A percentile compares a stretch with the other conserved stretches of the same genome.
Evolutionary conservation across 306 rosid species (phyloP).

Genomic region (Oemleria cerasiformis): DNA sequence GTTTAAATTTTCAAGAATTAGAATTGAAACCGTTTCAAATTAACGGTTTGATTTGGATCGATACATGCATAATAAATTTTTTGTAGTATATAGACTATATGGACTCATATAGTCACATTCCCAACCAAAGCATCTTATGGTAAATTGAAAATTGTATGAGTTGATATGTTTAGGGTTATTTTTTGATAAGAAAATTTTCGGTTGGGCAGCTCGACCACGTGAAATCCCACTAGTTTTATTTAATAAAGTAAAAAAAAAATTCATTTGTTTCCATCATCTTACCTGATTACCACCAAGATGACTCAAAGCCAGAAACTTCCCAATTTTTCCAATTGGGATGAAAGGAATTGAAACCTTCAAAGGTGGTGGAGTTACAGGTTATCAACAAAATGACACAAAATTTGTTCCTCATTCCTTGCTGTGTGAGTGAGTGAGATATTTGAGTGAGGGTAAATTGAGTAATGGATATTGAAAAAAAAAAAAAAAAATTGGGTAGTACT

Average conservation of each 20-base stretch:
- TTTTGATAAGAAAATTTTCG: neutral
- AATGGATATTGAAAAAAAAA: too few species aligned
- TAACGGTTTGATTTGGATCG: too few species aligned
- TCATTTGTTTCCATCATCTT: slow-evolving; percentile 4
- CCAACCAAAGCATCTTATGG: too few species aligned
- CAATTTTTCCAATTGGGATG: slow-evolving; percentile 15
- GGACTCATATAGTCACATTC: too few species aligned
- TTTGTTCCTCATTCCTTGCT: slow-evolving; percentile 29
- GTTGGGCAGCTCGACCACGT: neutral
- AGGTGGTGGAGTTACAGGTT: slow-evolving; percentile 21
- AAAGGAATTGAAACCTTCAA: slow-evolving; percentile 25
- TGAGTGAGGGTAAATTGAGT: too few species aligned
- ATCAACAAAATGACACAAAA: slow-evolving; percentile 25
- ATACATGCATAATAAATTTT: too few species aligned
- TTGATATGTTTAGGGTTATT: slow-evolving; percentile 2
- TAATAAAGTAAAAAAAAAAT: neutral
- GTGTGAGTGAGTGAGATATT: too few species aligned
- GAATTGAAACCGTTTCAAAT: too few species aligned
- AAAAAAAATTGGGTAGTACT: too few species aligned
- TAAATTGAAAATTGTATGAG: too few species aligned
- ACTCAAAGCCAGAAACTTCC: slow-evolving; percentile 11
- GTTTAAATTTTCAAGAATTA: too few species aligned
- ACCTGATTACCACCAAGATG: slow-evolving; percentile 27
- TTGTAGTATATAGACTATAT: too few species aligned
- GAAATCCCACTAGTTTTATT: neutral